Percentiles rank a stretch among this genome's conserved stretches.
Conservation (phyloP, 371 early-diverging fungal species). For the Lichtheimia corymbifera region DNA sequence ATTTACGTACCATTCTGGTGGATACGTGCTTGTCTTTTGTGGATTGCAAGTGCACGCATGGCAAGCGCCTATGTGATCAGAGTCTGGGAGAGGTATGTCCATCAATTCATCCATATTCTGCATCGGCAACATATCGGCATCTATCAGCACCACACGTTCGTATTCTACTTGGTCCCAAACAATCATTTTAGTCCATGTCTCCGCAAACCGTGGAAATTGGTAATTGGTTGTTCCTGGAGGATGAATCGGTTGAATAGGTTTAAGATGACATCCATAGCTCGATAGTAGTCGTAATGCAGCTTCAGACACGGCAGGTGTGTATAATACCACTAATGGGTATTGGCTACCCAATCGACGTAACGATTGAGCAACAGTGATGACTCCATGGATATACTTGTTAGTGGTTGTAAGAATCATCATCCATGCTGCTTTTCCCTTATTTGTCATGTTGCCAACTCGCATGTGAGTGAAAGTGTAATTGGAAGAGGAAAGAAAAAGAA, state of each 20-base stretch:
- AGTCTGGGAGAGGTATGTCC: constrained; percentile 15
- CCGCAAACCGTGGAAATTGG: constrained; percentile 26
- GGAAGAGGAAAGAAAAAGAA: constrained; percentile 2
- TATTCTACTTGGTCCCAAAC: constrained; percentile 67
- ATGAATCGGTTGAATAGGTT: constrained; percentile 64
- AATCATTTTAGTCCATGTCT: constrained; percentile 85
- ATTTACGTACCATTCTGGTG: constrained; percentile 32
- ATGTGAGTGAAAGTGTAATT: not conserved
- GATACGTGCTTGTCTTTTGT: constrained; percentile 31
- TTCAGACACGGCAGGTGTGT: constrained; percentile 44
- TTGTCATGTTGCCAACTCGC: not conserved
- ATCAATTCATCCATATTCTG: constrained; percentile 75
- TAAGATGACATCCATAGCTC: constrained; percentile 59
- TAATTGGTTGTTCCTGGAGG: constrained; percentile 69
- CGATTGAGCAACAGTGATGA: constrained; percentile 36
- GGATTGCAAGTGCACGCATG: constrained; percentile 54
- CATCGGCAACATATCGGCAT: constrained; percentile 82
- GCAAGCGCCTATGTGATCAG: constrained; percentile 31
- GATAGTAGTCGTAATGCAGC: not conserved
- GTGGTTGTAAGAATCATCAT: constrained; percentile 15
- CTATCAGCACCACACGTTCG: constrained; percentile 73
- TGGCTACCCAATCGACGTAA: constrained; percentile 58
- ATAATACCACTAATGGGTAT: constrained; percentile 65
- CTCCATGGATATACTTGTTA: constrained; percentile 19
- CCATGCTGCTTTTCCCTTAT: constrained; percentile 14